Conservation (phyloP, 2,329 filamentous ascomycete genomes). For the Penicillium vulpinum region DNA sequence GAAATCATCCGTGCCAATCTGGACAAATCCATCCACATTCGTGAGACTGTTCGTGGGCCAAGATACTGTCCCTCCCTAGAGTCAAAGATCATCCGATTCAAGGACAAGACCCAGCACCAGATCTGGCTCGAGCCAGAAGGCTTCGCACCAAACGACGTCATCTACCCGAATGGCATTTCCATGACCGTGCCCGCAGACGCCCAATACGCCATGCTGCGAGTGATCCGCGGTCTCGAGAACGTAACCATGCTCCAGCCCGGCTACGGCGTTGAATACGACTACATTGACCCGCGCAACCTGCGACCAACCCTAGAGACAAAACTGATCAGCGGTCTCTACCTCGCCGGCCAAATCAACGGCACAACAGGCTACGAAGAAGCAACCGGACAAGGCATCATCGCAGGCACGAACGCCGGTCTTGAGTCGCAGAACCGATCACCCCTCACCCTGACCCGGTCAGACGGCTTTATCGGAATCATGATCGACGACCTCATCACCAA, state of each 20-base stretch:
- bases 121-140: constrained; percentile 98
- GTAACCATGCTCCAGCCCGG: constrained; percentile 91
- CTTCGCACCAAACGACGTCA: constrained; percentile 75
- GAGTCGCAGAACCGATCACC: constrained; percentile 65
- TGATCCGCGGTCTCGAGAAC: constrained; percentile 82
- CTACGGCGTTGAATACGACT: constrained; percentile 98
- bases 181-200: constrained; percentile 93
- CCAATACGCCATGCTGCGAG: constrained; percentile 81
- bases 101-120: constrained; percentile 76
- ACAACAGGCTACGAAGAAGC: constrained; percentile 98
- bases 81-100: constrained; percentile 87
- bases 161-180: constrained; percentile 95
- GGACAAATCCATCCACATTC: constrained; percentile 94
- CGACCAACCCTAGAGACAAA: constrained; percentile 93
- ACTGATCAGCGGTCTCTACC: constrained; percentile 79
- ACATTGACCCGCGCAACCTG: constrained; percentile 88
- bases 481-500: constrained; percentile 97
- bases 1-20: constrained; percentile 82
- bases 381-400: constrained; percentile 86
- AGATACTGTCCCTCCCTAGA: constrained; percentile 95
- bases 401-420: constrained; percentile 92
- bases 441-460: constrained; percentile 72
- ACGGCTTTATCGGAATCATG: constrained; percentile 98
- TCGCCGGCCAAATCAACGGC: constrained; percentile 96
- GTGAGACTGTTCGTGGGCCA: constrained; percentile 90